phyloP scores from a whole-genome alignment of 2,329 filamentous ascomycete species.

The Calonectria montana region DNA sequence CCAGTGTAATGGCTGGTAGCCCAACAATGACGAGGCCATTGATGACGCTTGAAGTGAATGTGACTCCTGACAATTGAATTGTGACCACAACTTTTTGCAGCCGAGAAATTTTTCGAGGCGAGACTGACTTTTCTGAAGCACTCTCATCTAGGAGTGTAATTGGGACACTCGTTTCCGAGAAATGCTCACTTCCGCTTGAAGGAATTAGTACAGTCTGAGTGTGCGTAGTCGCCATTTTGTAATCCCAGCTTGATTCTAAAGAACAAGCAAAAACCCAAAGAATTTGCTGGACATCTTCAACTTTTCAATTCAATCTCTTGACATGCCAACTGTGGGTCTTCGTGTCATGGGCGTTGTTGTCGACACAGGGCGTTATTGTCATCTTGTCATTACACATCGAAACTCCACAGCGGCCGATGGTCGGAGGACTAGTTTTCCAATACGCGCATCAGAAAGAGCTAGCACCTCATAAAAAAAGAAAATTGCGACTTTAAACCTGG shows the following conservation, averaged over 20 bases:
- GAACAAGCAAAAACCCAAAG: background rate
- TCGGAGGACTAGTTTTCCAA: background rate
- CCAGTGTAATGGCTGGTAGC: constrained; percentile 53
- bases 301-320: background rate
- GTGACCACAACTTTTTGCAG: constrained; percentile 35
- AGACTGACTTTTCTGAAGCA: background rate
- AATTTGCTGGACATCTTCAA: background rate
- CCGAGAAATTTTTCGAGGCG: constrained; percentile 14
- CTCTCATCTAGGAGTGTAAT: constrained; percentile 10
- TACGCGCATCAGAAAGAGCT: background rate
- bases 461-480: background rate
- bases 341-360: constrained; percentile 5
- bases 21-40: constrained; percentile 51
- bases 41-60: constrained; percentile 37
- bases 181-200: constrained; percentile 1
- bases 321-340: background rate
- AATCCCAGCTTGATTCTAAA: background rate
- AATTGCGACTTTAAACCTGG: background rate
- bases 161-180: constrained; percentile 4
- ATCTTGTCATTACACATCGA: constrained; percentile 5
- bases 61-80: constrained; percentile 39
- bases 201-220: constrained; percentile 14
- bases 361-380: constrained; percentile 6
- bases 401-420: constrained; percentile 2
- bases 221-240: constrained; percentile 7